A percentile compares a stretch with the other conserved stretches of the same genome.
These are phyloP conservation scores for Fraxinus floribunda DNA, from an alignment of 305 asterid genomes.

Conservation along the genomic window DNA sequence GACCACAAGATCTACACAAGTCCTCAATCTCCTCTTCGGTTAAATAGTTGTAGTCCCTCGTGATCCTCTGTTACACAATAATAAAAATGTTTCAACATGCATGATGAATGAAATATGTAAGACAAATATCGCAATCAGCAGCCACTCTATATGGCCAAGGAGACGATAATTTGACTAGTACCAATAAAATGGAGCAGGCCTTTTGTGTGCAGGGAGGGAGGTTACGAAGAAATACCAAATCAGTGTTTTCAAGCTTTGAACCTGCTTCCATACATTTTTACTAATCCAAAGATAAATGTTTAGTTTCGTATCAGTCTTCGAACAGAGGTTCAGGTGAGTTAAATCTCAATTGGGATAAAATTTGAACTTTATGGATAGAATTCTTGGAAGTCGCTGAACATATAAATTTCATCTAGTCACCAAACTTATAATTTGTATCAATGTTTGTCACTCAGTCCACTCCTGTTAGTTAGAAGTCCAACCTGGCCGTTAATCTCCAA, in stretches of 20 bases:
- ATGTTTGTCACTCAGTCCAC: neutral
- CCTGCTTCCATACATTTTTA: neutral
- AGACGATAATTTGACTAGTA: neutral
- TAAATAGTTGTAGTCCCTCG: conserved; percentile 46
- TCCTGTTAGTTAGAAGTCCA: neutral
- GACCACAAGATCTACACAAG: conserved; percentile 72
- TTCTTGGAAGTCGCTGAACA: neutral
- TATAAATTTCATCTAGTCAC: neutral
- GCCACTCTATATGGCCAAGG: neutral
- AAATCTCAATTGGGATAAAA: neutral
- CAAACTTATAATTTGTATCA: neutral
- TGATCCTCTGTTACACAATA: conserved; percentile 37
- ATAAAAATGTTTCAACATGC: conserved; percentile 10
- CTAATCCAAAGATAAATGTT: neutral
- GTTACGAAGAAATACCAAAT: neutral
- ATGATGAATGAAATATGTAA: neutral
- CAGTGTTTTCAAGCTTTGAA: neutral
- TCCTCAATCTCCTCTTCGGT: conserved; percentile 83
- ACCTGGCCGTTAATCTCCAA: neutral
- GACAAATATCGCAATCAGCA: neutral
- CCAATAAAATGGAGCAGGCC: neutral
- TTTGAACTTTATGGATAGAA: neutral
- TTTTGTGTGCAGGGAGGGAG: neutral
- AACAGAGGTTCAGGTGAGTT: neutral
- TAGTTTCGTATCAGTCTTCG: neutral